phyloP scores from a whole-genome alignment of 2,329 filamentous ascomycete genomes.

The Zasmidium cellare region DNA sequence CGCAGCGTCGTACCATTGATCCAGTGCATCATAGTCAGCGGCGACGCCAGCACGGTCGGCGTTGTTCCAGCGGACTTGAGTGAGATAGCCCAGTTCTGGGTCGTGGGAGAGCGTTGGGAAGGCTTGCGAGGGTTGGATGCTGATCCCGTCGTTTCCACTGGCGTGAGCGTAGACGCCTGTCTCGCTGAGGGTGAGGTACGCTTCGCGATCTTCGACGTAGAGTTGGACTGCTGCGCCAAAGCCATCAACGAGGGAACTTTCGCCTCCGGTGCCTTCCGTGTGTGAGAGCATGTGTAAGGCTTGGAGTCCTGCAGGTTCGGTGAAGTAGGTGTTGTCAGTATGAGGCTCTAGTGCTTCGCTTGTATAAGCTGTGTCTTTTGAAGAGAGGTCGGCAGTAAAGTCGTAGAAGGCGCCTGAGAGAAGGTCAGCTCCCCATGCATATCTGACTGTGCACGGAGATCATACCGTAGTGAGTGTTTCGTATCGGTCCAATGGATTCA shows the following conservation, averaged over 20 bases:
- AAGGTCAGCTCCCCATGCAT: not conserved
- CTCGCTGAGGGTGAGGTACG: conserved; percentile 59
- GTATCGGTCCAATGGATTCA: conserved; percentile 80
- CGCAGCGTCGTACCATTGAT: conserved; percentile 78
- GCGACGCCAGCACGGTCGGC: conserved; percentile 76
- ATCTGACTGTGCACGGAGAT: conserved; percentile 39
- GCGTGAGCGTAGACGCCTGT: conserved; percentile 73
- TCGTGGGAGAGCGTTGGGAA: conserved; percentile 73
- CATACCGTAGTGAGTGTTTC: conserved; percentile 82
- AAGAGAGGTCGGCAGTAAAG: conserved; percentile 84
- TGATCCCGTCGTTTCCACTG: conserved; percentile 81
- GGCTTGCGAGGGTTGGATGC: conserved; percentile 68
- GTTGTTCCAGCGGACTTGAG: conserved; percentile 88
- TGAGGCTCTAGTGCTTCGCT: conserved; percentile 79
- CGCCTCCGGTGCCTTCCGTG: conserved; percentile 67
- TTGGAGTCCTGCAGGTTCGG: conserved; percentile 85
- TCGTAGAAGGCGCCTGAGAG: conserved; percentile 68
- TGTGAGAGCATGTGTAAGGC: conserved; percentile 90
- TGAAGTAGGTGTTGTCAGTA: conserved; percentile 96
- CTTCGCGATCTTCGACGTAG: conserved; percentile 51
- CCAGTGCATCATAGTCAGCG: conserved; percentile 45
- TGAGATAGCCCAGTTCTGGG: conserved; percentile 43
- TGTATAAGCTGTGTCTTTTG: conserved; percentile 71
- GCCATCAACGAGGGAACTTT: conserved; percentile 81
- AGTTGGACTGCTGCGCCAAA: conserved; percentile 71